Percentiles rank a stretch among this genome's conserved stretches.
Evolutionary conservation across 1,284 basidiomycete genomes (phyloP).

Genomic region (Ceratobasidium sp.): DNA sequence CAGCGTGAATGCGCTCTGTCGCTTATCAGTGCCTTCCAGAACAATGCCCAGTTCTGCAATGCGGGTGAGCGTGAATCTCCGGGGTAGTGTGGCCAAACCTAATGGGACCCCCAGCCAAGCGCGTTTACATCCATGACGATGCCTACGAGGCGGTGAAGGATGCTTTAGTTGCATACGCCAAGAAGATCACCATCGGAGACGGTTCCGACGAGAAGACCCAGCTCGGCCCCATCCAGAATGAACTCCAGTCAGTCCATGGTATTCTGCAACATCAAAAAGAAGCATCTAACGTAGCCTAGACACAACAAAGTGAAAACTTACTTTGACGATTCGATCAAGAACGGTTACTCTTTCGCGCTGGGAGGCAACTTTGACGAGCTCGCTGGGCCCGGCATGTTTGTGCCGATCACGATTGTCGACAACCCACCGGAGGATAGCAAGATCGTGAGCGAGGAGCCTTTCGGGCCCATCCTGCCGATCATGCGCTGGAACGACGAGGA

Average conservation of each 20-base stretch:
- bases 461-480: slow-evolving; percentile 34
- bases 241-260: slow-evolving; percentile 8
- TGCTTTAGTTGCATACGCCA: slow-evolving; percentile 26
- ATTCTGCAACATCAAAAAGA: background rate
- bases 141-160: slow-evolving; percentile 27
- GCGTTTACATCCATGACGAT: slow-evolving; percentile 39
- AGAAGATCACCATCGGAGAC: slow-evolving; percentile 27
- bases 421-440: slow-evolving; percentile 41
- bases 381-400: slow-evolving; percentile 25
- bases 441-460: slow-evolving; percentile 41
- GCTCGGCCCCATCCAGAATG: slow-evolving; percentile 37
- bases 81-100: background rate
- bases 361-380: slow-evolving; percentile 37
- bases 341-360: slow-evolving; percentile 37
- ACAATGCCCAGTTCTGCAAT: slow-evolving; percentile 43
- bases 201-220: slow-evolving; percentile 34
- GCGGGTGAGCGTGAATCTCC: slow-evolving; percentile 18
- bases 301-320: slow-evolving; percentile 25
- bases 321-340: slow-evolving; percentile 36
- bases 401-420: slow-evolving; percentile 43
- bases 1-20: background rate
- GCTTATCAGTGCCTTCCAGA: slow-evolving; percentile 18
- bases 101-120: slow-evolving; percentile 19
- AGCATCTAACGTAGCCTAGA: background rate
- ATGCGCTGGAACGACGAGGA: slow-evolving; percentile 42